Conservation (phyloP, 768 basidiomycete species). For the Kwoniella heveanensis region DNA sequence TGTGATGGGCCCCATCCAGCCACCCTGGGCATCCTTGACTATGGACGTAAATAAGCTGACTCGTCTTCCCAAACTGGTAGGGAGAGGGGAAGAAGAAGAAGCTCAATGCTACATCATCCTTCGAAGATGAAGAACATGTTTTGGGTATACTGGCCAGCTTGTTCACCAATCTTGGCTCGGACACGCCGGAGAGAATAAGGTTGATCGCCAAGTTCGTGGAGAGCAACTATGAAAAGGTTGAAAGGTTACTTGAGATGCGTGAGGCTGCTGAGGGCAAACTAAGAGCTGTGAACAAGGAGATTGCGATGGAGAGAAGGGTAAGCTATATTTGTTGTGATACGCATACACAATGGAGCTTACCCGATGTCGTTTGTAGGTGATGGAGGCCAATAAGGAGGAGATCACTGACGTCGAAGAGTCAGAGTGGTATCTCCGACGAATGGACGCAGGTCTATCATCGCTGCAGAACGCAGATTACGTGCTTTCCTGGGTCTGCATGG, state of each 20-base stretch:
- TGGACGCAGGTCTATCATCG: constrained; percentile 84
- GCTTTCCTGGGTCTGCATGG: constrained; percentile 92
- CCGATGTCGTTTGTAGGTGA: constrained; percentile 58
- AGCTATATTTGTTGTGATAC: constrained; percentile 23
- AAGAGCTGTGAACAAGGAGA: constrained; percentile 65
- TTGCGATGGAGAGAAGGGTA: constrained; percentile 71
- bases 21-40: too few species aligned
- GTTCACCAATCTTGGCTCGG: constrained; percentile 84
- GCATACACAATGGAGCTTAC: not conserved
- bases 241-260: constrained; percentile 85
- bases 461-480: constrained; percentile 92
- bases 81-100: constrained; percentile 67
- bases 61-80: constrained; percentile 12
- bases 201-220: constrained; percentile 93
- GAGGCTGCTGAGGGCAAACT: constrained; percentile 70
- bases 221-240: constrained; percentile 86
- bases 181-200: constrained; percentile 77
- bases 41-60: not conserved
- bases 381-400: constrained; percentile 64
- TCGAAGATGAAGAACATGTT: constrained; percentile 82
- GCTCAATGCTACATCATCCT: constrained; percentile 59
- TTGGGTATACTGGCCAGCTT: constrained; percentile 90
- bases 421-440: constrained; percentile 76
- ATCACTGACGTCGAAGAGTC: constrained; percentile 69
- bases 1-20: too few species aligned